Evolutionary conservation across 805 yeast genomes (phyloP), one percentile per base, ranked within the genome.

Genomic region (Schwanniomyces occidentalis): DNA sequence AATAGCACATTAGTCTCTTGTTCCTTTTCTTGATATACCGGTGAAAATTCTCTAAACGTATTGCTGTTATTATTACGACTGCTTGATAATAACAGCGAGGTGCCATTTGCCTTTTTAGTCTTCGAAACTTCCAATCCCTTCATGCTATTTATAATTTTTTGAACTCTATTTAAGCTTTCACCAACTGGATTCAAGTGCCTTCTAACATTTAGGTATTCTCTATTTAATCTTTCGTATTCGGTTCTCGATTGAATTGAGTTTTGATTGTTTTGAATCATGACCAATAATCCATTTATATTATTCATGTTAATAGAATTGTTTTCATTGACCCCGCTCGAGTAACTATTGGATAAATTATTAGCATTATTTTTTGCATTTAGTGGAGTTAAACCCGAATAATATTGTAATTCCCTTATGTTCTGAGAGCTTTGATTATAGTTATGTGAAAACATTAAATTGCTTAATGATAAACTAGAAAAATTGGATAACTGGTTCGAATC

Each of bases 201-300:
- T 50, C 89, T 63, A 0, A 84, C 80, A 45, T 76, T 82, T 27
- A 80, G 63, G 44, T 80, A 84, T 50, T 86, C 95, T 41, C 90
- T 69, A 9, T 89, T 77, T 20, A 85, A 71, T 41, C 86, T 70
- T 54, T 87, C 95, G 51, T 79, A 84, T 51, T 85, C 93, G n/a
- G 87, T 73, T 45, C 86, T 71, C 6, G 77, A 71, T 41, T 76
- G 82, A 14, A 81, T 74, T 5, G 79, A 72, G 27, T 73, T 73
- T 51, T 55, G 64, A 16, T 58, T 58, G 26, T 39, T 52, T 31
- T 58, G 71, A 5, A 49, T 51, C 54, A 51, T 46, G 32, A 44
- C 27, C 10, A 61, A 40, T 16, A 58, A 40, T 13, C 66, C 66
- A 38, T 52, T 56, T 22, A 58, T 49, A 37, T 48, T 57, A 13